phyloP scores from a whole-genome alignment of 108 stramenopile genomes.

The Fragilaria radians region DNA sequence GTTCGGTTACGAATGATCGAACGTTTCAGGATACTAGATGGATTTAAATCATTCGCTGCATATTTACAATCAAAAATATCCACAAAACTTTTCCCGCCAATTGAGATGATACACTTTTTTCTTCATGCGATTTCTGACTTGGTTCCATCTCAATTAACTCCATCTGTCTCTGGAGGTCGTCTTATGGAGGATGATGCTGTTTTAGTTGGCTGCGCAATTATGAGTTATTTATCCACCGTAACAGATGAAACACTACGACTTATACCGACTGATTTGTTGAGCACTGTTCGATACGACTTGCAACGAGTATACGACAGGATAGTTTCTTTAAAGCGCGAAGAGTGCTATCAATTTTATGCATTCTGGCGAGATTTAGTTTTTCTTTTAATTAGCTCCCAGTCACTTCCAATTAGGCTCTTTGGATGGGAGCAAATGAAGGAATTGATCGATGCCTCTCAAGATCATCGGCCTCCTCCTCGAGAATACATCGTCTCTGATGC shows the following conservation, averaged over 20 bases:
- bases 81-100: slow-evolving; percentile 29
- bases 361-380: slow-evolving; percentile 57
- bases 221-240: slow-evolving; percentile 38
- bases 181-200: slow-evolving; percentile 41
- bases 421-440: slow-evolving; percentile 81
- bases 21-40: slow-evolving; percentile 37
- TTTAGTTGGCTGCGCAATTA: slow-evolving; percentile 42
- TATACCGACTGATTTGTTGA: slow-evolving; percentile 44
- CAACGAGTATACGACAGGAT: slow-evolving; percentile 44
- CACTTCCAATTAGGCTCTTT: slow-evolving; percentile 71
- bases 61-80: slow-evolving; percentile 42
- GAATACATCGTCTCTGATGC: slow-evolving; percentile 58
- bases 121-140: slow-evolving; percentile 19
- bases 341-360: slow-evolving; percentile 47
- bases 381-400: slow-evolving; percentile 67
- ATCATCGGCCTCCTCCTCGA: slow-evolving; percentile 67
- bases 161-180: neutral
- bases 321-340: slow-evolving; percentile 22
- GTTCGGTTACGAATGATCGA: slow-evolving; percentile 60
- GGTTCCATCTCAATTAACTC: slow-evolving; percentile 3
- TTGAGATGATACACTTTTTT: slow-evolving; percentile 26
- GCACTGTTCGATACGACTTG: slow-evolving; percentile 32
- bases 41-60: slow-evolving; percentile 37
- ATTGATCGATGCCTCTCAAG: slow-evolving; percentile 46
- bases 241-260: slow-evolving; percentile 61